These are phyloP conservation scores for Solanum neorickii DNA, from an alignment of 257 asterid species.

Conservation along the genomic window DNA sequence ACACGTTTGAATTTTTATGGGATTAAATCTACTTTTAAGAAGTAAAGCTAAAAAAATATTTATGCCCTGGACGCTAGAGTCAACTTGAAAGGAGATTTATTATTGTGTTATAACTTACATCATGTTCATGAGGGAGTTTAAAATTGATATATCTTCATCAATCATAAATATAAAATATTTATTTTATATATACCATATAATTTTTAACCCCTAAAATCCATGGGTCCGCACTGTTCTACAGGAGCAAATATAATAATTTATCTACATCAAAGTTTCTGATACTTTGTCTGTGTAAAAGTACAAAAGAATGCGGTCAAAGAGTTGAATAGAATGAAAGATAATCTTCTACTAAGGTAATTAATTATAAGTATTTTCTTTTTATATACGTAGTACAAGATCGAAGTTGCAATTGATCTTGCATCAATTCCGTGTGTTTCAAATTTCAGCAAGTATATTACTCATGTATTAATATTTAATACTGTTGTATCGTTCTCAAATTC, in stretches of 20 bases:
- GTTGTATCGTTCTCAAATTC: not conserved
- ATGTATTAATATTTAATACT: too few species aligned
- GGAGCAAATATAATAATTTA: not conserved
- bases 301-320: not conserved
- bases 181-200: too few species aligned
- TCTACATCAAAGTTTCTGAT: not conserved
- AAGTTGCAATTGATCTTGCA: not conserved
- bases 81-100: too few species aligned
- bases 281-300: not conserved
- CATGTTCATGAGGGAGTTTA: too few species aligned
- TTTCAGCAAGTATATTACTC: not conserved
- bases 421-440: not conserved
- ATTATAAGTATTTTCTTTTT: not conserved
- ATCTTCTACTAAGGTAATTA: not conserved
- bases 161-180: too few species aligned
- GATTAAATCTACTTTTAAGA: too few species aligned
- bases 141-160: too few species aligned
- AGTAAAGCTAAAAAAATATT: too few species aligned
- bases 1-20: too few species aligned
- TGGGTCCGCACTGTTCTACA: not conserved
- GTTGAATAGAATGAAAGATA: not conserved
- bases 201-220: too few species aligned
- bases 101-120: too few species aligned
- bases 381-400: not conserved
- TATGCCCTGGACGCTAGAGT: too few species aligned